Evolutionary conservation across 768 basidiomycete species (phyloP), one percentile per base, ranked within the genome.

Genomic region (Grammothele lineata): DNA sequence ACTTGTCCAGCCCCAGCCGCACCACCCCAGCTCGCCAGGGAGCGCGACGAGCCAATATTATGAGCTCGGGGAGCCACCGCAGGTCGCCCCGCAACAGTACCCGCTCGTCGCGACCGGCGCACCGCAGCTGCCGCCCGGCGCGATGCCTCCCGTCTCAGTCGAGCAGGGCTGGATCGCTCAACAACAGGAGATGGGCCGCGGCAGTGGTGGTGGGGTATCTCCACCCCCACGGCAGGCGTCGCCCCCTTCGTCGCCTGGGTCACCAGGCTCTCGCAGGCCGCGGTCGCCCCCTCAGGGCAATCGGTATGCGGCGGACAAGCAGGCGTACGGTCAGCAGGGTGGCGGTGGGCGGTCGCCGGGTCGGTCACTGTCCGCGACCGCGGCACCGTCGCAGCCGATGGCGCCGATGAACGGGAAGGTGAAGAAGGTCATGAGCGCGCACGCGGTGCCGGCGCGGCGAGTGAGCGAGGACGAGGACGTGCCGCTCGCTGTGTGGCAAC

Each of bases 401-500:
- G 73, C 62, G 17, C 62, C 53, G 58, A 57, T 48, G 48, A 77
- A 82, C 59, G 81, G 78, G 40, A 78, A 76, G 52, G 49, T 57
- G 41, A 76, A 83, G 58, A 90, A 89, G 63, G 80, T 75, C 14
- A 63, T 67, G 45, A 87, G 84, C 56, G 78, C 78, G n/a, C 77
- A 83, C 61, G 85, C 83, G 15, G 70, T 76, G 9, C 52, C 68
- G 17, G 61, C 73, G 44, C 69, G 73, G 52, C n/a, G n/a, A n/a
- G 72, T 72, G 56, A 68, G 65, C 22, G 85, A 87, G 59, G 87
- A 90, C 58, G 88, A 91, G 60, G 88, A 91, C 59, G 68, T 88
- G 32, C 88, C 88, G 17, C 70, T 92, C 39, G 87, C 89, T 17
- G 64, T 87, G 46, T 89, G 81, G 74, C 86, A 89, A 63, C 85